A percentile compares a stretch with the other conserved stretches of the same genome.
Conservation (phyloP, 1,139 yeast species). For the Pichiaceae sp. region DNA sequence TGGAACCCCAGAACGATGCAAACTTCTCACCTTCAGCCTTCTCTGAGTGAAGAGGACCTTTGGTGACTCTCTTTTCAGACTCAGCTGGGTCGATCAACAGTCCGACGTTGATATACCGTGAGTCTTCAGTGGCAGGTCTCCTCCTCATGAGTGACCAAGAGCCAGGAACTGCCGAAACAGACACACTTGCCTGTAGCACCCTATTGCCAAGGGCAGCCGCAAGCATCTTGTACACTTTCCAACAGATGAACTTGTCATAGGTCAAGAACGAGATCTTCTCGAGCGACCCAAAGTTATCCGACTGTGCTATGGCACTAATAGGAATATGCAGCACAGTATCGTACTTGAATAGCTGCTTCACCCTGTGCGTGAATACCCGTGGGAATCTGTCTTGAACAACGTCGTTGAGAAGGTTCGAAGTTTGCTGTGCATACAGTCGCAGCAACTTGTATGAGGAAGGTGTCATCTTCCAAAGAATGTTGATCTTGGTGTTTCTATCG, state of each 20-base stretch:
- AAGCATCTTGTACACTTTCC: conserved; percentile 52
- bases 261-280: conserved; percentile 71
- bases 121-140: conserved; percentile 33
- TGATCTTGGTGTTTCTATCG: conserved; percentile 67
- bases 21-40: conserved; percentile 55
- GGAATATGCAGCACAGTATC: conserved; percentile 54
- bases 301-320: conserved; percentile 17
- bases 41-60: conserved; percentile 61
- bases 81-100: conserved; percentile 64
- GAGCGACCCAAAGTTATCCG: conserved; percentile 51
- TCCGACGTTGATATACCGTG: conserved; percentile 43
- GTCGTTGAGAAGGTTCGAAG: conserved; percentile 65
- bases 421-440: conserved; percentile 58
- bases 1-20: conserved; percentile 83
- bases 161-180: conserved; percentile 5
- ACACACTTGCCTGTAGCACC: conserved; percentile 36
- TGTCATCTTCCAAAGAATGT: conserved; percentile 78
- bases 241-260: conserved; percentile 56
- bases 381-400: conserved; percentile 80
- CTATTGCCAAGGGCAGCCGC: conserved; percentile 64
- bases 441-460: conserved; percentile 55
- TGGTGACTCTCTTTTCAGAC: conserved; percentile 72
- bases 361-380: conserved; percentile 65
- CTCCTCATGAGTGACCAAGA: conserved; percentile 45
- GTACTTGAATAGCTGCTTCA: conserved; percentile 51